phyloP scores from a whole-genome alignment of 176 grass and related monocot genomes.

The Hordeum vulgare region DNA sequence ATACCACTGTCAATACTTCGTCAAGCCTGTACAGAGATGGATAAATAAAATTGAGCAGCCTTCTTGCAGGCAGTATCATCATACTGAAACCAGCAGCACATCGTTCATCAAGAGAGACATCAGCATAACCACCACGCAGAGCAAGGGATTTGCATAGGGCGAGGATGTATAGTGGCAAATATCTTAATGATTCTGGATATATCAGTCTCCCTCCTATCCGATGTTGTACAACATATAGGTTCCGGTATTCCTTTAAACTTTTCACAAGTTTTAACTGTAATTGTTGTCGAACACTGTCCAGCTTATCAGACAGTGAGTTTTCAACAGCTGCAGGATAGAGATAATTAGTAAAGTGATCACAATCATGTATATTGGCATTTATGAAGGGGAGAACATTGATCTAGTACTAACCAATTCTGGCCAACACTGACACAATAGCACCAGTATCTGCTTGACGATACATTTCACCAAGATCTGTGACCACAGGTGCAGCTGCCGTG shows the following conservation, averaged over 20 bases:
- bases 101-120: slow-evolving; percentile 83
- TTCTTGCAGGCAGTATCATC: slow-evolving; percentile 76
- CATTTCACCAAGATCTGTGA: slow-evolving; percentile 96
- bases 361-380: not conserved
- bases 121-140: slow-evolving; percentile 85
- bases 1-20: slow-evolving; percentile 67
- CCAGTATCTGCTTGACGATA: slow-evolving; percentile 96
- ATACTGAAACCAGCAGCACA: slow-evolving; percentile 86
- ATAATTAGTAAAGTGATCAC: slow-evolving; percentile 16
- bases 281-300: slow-evolving; percentile 90
- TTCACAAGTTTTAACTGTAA: slow-evolving; percentile 80
- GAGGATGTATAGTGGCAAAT: slow-evolving; percentile 67
- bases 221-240: slow-evolving; percentile 77
- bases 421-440: slow-evolving; percentile 66
- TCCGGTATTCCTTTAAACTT: slow-evolving; percentile 92
- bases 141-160: slow-evolving; percentile 73
- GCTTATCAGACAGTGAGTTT: slow-evolving; percentile 82
- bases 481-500: slow-evolving; percentile 90
- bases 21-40: slow-evolving; percentile 77
- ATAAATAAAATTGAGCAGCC: slow-evolving; percentile 75
- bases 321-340: slow-evolving; percentile 60
- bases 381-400: not conserved
- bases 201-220: slow-evolving; percentile 73
- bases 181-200: slow-evolving; percentile 89
- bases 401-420: slow-evolving; percentile 64